A percentile compares a stretch with the other conserved stretches of the same genome.
These are phyloP conservation scores for Daldinia grandis DNA, from an alignment of 495 filamentous ascomycete species.

Conservation along the genomic window DNA sequence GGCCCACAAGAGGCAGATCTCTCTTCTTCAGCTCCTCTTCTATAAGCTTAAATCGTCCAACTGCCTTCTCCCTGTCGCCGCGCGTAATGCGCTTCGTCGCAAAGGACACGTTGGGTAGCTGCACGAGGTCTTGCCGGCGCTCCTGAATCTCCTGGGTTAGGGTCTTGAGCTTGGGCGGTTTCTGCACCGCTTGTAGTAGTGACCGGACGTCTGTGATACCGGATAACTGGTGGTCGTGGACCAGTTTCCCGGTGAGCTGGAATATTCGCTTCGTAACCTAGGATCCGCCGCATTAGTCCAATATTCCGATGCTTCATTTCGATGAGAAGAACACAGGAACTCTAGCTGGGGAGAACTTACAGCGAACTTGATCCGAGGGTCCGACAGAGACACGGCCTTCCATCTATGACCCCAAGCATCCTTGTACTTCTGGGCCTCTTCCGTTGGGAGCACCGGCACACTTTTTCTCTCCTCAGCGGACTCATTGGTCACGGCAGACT, in stretches of 20 bases:
- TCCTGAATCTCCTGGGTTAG: conserved; percentile 55
- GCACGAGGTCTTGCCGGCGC: conserved; percentile 52
- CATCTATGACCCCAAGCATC: conserved; percentile 57
- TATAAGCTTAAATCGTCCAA: conserved; percentile 89
- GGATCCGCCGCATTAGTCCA: background rate
- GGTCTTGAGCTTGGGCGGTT: conserved; percentile 67
- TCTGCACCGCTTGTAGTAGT: conserved; percentile 62
- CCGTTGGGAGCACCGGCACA: conserved; percentile 19
- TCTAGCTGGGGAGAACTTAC: conserved; percentile 58
- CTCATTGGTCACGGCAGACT: background rate
- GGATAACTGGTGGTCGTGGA: conserved; percentile 72
- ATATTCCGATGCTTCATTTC: background rate
- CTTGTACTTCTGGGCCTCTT: conserved; percentile 43
- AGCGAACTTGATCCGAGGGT: conserved; percentile 73
- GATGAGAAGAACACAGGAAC: background rate
- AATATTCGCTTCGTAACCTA: conserved; percentile 80
- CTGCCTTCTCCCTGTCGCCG: conserved; percentile 73
- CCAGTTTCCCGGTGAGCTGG: conserved; percentile 75
- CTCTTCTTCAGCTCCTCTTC: conserved; percentile 72
- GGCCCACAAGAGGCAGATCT: conserved; percentile 61
- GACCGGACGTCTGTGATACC: conserved; percentile 61
- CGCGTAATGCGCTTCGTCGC: conserved; percentile 66
- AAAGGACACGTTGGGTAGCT: conserved; percentile 76
- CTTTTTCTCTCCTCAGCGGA: background rate
- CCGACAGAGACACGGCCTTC: conserved; percentile 63